Evolutionary conservation across 2,329 filamentous ascomycete genomes (phyloP).

Genomic region (Venturiaceae sp.): DNA sequence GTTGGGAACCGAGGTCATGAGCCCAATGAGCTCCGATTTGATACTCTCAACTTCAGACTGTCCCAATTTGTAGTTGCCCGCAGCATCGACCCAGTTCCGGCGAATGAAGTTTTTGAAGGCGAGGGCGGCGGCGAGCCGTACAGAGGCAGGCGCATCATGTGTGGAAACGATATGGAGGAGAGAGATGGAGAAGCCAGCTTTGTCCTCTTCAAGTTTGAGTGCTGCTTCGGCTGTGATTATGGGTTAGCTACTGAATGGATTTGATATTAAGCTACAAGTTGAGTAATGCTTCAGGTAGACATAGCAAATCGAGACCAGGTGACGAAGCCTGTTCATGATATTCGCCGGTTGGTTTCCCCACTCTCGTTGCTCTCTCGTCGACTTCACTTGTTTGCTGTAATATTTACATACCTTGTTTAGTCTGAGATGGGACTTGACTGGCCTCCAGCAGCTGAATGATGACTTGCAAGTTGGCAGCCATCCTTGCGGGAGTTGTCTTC

Average conservation of each 20-base stretch:
- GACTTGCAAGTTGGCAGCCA: conserved; percentile 51
- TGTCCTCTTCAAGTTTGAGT: conserved; percentile 68
- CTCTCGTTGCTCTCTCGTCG: background rate
- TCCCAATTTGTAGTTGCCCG: conserved; percentile 85
- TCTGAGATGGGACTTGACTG: conserved; percentile 77
- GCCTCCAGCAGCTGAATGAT: conserved; percentile 81
- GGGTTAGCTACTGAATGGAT: conserved; percentile 10
- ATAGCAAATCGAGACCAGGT: background rate
- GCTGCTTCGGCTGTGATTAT: conserved; percentile 61
- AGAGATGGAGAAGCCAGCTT: conserved; percentile 74
- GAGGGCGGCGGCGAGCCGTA: conserved; percentile 76
- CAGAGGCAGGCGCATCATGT: conserved; percentile 61
- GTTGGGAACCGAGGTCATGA: conserved; percentile 88
- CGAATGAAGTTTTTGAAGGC: conserved; percentile 99
- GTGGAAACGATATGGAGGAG: conserved; percentile 86
- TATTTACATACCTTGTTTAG: conserved; percentile 66
- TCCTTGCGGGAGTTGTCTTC: conserved; percentile 20
- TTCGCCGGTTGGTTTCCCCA: background rate
- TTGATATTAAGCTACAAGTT: background rate
- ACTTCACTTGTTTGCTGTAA: background rate
- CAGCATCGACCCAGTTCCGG: conserved; percentile 81
- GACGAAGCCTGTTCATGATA: background rate
- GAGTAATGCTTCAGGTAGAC: background rate
- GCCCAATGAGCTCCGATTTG: conserved; percentile 87
- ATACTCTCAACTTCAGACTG: conserved; percentile 76